Percentiles rank a stretch among this genome's conserved stretches.
These are phyloP conservation scores for Yamadazyma epiphylla DNA, from an alignment of 1,139 yeast species.

Conservation along the genomic window DNA sequence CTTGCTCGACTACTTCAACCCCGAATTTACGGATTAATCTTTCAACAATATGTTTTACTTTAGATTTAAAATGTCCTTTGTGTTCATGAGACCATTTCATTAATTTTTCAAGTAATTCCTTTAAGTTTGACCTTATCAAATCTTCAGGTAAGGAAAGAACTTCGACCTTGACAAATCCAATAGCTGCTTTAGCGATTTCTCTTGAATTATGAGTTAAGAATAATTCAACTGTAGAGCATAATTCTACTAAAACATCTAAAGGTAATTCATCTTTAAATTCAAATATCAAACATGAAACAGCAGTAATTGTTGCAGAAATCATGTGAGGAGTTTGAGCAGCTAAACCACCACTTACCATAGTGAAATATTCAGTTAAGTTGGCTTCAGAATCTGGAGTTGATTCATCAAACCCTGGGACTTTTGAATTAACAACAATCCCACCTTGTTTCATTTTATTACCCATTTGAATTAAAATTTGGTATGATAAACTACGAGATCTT, in stretches of 20 bases:
- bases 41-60: slow-evolving; percentile 89
- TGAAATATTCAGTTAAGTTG: slow-evolving; percentile 74
- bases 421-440: slow-evolving; percentile 61
- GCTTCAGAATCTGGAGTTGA: slow-evolving; percentile 63
- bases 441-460: slow-evolving; percentile 76
- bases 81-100: slow-evolving; percentile 95
- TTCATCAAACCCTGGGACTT: slow-evolving; percentile 66
- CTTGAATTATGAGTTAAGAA: slow-evolving; percentile 87
- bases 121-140: slow-evolving; percentile 62
- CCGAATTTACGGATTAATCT: slow-evolving; percentile 89
- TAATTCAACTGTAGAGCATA: slow-evolving; percentile 84
- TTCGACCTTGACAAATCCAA: slow-evolving; percentile 92
- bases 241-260: slow-evolving; percentile 58
- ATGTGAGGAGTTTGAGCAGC: slow-evolving; percentile 92
- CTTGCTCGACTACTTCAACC: slow-evolving; percentile 67
- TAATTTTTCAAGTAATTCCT: slow-evolving; percentile 63
- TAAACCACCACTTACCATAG: slow-evolving; percentile 94
- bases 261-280: slow-evolving; percentile 72
- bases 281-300: slow-evolving; percentile 78
- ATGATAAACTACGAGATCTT: slow-evolving; percentile 82
- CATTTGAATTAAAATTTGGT: slow-evolving; percentile 72
- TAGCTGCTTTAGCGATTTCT: slow-evolving; percentile 90
- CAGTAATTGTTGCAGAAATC: slow-evolving; percentile 94
- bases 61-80: slow-evolving; percentile 88
- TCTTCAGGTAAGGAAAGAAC: slow-evolving; percentile 83